Evolutionary conservation across 345 rosid species (phyloP), one percentile per base, ranked within the genome.

Genomic region (Populus euphratica): DNA sequence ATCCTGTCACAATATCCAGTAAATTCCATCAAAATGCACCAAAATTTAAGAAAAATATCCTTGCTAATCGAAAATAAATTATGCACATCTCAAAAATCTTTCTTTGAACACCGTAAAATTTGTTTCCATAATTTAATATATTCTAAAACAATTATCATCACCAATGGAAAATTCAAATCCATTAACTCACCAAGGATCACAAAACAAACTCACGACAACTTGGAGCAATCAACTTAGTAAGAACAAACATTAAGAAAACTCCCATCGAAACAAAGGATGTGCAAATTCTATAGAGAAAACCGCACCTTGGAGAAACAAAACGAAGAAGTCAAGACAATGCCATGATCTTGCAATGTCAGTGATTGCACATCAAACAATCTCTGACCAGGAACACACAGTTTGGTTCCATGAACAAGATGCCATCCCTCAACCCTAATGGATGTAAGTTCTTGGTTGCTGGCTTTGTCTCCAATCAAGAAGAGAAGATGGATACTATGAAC

Each of bases 401-500:
- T 10, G 64, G 65, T n/a, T 31, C 18, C 75, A 47, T 27, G 50
- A 18, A 27, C 17, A 44, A 33, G 18, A 63, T 41, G 31, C 8
- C 16, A 21, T n/a, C 63, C 63, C 63, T 23, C 63, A 59, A 23
- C 63, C 63, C 63, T 59, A 18, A 16, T 16, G 16, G 20, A 43
- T 25, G 66, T 5, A 35, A 41, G 44, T 18, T 62, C 54, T 44
- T 29, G 77, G 17, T 43, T 41, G 61, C 11, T 18, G 41, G 16
- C 23, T 16, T 17, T 5, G 44, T 29, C 59, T 31, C 56, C 69
- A 33, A 70, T 77, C 74, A 70, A 70, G 70, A 72, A 44, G 61
- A 61, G 69, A 61, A 23, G 70, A 69, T 50, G 69, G 77, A 68
- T 73, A 73, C 73, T 20, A n/a, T 21, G 77, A 54, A 66, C 47